These are phyloP conservation scores for Talaromyces sp. DNA, from an alignment of 2,329 filamentous ascomycete genomes.

Conservation along the genomic window DNA sequence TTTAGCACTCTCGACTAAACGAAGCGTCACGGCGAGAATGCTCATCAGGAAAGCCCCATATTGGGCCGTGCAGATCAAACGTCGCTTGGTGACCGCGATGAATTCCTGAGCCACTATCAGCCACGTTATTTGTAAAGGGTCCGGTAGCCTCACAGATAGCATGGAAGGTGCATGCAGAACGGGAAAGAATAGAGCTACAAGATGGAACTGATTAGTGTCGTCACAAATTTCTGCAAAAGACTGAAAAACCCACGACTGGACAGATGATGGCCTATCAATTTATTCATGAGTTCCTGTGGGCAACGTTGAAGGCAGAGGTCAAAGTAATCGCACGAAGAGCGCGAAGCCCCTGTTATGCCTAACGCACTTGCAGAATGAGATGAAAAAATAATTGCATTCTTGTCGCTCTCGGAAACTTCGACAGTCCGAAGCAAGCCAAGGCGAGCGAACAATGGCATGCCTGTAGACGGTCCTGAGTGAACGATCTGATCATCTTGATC, in stretches of 20 bases:
- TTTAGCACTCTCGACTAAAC: background rate
- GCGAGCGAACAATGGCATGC: slow-evolving; percentile 2
- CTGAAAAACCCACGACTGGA: background rate
- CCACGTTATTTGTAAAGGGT: background rate
- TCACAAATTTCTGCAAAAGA: background rate
- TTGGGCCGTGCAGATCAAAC: slow-evolving; percentile 1
- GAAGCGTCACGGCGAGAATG: background rate
- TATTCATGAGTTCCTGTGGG: slow-evolving; percentile 1
- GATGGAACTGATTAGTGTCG: too few relatives aligned
- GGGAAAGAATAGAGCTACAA: slow-evolving; percentile 1
- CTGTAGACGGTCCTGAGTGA: slow-evolving; percentile 2
- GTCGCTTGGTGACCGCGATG: background rate
- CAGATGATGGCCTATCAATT: background rate
- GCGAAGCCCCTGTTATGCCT: slow-evolving; percentile 4
- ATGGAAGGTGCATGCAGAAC: background rate
- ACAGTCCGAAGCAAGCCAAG: background rate
- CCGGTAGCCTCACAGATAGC: background rate
- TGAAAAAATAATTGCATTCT: background rate
- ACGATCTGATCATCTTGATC: slow-evolving; percentile 6
- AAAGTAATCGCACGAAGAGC: background rate
- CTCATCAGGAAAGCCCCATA: slow-evolving; percentile 9
- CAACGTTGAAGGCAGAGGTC: slow-evolving; percentile 3
- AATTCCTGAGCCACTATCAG: background rate
- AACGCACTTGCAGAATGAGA: background rate
- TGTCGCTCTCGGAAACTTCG: slow-evolving; percentile 1